Base-by-base conservation (phyloP, 2,329 filamentous ascomycete species). In the Sclerotinia nivalis region DNA sequence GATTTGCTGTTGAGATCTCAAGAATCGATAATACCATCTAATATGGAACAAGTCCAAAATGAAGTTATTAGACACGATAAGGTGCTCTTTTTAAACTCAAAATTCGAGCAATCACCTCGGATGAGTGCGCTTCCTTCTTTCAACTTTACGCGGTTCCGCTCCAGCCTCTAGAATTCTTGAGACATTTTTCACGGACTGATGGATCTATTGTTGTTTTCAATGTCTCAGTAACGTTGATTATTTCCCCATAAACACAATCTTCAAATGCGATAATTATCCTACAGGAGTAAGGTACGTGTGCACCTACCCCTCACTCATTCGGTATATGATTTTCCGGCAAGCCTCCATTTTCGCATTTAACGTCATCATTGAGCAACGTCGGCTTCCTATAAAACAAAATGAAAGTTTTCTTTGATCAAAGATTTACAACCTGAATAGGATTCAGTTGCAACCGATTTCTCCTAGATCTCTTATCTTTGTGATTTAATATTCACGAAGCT, bases 291-390 rank as follows among this genome's bases (percentile, higher is more conserved):
- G 10, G 10, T 40, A 52, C 22, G 22, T 22, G 20, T 40, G n/a
- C 61, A 65, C 22, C 34, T 64, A 52, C 47, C 61, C 61, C 61
- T 65, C 61, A 58, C 37, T 9, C 47, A 60, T 60, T 45, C 56
- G 3, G 34, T 52, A 15, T 28, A 43, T 65, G 61, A 40, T 52
- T 28, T 52, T 52, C 47, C n/a, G 40, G 7, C 47, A 10, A 52
- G 31, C 61, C 47, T 47, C 31, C 49, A 28, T 64, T 52, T 37
- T 50, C n/a, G 45, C 31, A 37, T 40, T 22, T 64, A 40, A n/a
- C n/a, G 47, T 40, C 31, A 64, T 40, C 31, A 52, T 28, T 20
- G 13, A 34, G 22, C 47, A 13, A 64, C 60, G 1, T 40, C 47
- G 52, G 28, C 61, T 64, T 64, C 31, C 12, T 64, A 40, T 8